A percentile compares a stretch with the other conserved stretches of the same genome.
Evolutionary conservation across 371 early-diverging fungal species (phyloP).

Genomic region (Haplosporangium sp.): DNA sequence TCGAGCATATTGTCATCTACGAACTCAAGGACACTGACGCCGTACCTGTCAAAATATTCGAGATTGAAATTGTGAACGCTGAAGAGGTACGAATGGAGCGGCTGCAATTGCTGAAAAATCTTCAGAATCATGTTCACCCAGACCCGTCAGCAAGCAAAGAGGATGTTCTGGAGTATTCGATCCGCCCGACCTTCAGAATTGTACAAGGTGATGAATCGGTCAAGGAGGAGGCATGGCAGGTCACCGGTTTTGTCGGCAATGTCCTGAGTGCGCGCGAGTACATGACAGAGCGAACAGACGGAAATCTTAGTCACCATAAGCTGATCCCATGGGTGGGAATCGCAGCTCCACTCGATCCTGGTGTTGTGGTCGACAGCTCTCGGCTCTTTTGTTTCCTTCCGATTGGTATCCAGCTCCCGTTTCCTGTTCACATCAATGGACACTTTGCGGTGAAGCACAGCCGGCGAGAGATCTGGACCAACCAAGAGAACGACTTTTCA

Average conservation of each 20-base stretch:
- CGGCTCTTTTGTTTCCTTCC: constrained; percentile 55
- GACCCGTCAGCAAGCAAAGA: background rate
- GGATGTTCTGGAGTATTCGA: constrained; percentile 19
- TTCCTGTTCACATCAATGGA: constrained; percentile 54
- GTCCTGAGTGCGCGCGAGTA: constrained; percentile 8
- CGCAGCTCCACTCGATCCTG: constrained; percentile 27
- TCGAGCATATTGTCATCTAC: constrained; percentile 52
- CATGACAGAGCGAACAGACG: constrained; percentile 19
- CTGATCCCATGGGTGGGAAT: constrained; percentile 56
- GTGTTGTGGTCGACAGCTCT: constrained; percentile 9
- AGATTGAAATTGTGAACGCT: constrained; percentile 42
- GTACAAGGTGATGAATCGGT: constrained; percentile 17
- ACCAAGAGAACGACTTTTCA: constrained; percentile 33
- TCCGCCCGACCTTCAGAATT: constrained; percentile 18
- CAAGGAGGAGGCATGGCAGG: constrained; percentile 27
- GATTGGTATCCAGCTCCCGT: constrained; percentile 47
- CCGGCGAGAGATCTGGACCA: constrained; percentile 40
- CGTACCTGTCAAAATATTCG: constrained; percentile 26
- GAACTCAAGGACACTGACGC: constrained; percentile 25
- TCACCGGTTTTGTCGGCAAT: constrained; percentile 40
- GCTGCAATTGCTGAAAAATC: constrained; percentile 2
- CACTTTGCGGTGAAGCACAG: constrained; percentile 54
- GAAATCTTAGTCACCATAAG: constrained; percentile 23
- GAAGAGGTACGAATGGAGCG: constrained; percentile 24
- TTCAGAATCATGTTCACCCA: constrained; percentile 13